These are phyloP conservation scores for Prunus salicina DNA, from an alignment of 306 rosid genomes.

Conservation along the genomic window DNA sequence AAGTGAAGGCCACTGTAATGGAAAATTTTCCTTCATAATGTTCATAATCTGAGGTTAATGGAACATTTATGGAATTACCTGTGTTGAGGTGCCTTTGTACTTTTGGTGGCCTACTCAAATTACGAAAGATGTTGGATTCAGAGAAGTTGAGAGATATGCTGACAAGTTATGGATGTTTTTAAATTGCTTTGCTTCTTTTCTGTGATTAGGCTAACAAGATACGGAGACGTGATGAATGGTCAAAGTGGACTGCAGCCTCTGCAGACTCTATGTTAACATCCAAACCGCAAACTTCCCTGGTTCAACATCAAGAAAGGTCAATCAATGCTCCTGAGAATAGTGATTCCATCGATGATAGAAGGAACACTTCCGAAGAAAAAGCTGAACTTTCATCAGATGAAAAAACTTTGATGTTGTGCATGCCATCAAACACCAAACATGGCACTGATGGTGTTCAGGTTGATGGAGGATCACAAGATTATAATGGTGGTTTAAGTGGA, in stretches of 20 bases:
- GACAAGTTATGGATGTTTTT: neutral
- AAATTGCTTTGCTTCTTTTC: slow-evolving; percentile 11
- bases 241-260: slow-evolving; percentile 64
- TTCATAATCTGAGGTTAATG: neutral
- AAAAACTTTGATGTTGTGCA: slow-evolving; percentile 21
- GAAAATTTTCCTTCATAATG: neutral
- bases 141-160: neutral
- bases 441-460: slow-evolving; percentile 24
- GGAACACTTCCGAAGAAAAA: slow-evolving; percentile 31
- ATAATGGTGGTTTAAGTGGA: slow-evolving; percentile 12
- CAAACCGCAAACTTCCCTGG: slow-evolving; percentile 28
- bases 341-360: slow-evolving; percentile 34
- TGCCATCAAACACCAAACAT: slow-evolving; percentile 20
- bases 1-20: too few species aligned
- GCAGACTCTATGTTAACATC: slow-evolving; percentile 43
- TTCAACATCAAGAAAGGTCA: slow-evolving; percentile 33
- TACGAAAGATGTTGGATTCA: neutral
- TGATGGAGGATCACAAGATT: slow-evolving; percentile 27
- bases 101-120: neutral
- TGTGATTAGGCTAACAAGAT: slow-evolving; percentile 62
- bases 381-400: slow-evolving; percentile 29
- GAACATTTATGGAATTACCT: neutral
- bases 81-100: neutral
- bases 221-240: slow-evolving; percentile 70
- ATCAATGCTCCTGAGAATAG: slow-evolving; percentile 25